Evolutionary conservation across 2,329 filamentous ascomycete species (phyloP).

Genomic region (Epichloe scottii): DNA sequence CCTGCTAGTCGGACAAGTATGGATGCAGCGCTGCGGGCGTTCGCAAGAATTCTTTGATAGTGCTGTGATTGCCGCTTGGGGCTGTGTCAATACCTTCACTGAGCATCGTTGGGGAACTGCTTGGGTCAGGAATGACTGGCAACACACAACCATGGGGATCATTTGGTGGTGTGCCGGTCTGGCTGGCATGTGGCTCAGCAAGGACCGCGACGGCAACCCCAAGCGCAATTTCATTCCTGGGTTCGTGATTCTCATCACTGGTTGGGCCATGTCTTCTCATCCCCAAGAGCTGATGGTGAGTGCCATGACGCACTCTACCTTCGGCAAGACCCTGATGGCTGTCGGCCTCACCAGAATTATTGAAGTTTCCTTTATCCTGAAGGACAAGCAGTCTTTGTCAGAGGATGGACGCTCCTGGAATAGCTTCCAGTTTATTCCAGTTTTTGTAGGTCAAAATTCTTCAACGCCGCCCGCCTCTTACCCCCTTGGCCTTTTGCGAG

Average conservation of each 20-base stretch:
- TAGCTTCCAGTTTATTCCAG: conserved; percentile 42
- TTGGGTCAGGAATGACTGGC: conserved; percentile 90
- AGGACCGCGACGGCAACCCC: conserved; percentile 68
- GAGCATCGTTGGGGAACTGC: conserved; percentile 85
- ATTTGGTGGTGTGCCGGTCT: conserved; percentile 96
- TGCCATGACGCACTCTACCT: conserved; percentile 76
- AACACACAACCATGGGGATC: conserved; percentile 99
- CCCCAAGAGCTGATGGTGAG: conserved; percentile 75
- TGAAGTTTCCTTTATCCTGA: conserved; percentile 79
- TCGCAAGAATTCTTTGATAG: conserved; percentile 98
- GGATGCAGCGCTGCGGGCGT: conserved; percentile 68
- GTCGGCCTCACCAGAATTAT: conserved; percentile 75
- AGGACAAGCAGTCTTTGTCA: conserved; percentile 52
- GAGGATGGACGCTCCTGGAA: conserved; percentile 58
- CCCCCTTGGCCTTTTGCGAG: neutral
- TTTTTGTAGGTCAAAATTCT: conserved; percentile 36
- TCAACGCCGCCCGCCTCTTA: neutral
- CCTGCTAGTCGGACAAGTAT: conserved; percentile 76
- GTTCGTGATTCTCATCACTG: conserved; percentile 82
- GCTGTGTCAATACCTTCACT: conserved; percentile 95
- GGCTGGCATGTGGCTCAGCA: conserved; percentile 83
- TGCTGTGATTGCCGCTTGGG: conserved; percentile 82
- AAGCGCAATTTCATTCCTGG: conserved; percentile 89
- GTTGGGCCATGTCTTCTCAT: conserved; percentile 90
- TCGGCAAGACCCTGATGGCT: conserved; percentile 92